Base-by-base conservation (phyloP, 176 grass and related monocot species). In the Musa beccarii region DNA sequence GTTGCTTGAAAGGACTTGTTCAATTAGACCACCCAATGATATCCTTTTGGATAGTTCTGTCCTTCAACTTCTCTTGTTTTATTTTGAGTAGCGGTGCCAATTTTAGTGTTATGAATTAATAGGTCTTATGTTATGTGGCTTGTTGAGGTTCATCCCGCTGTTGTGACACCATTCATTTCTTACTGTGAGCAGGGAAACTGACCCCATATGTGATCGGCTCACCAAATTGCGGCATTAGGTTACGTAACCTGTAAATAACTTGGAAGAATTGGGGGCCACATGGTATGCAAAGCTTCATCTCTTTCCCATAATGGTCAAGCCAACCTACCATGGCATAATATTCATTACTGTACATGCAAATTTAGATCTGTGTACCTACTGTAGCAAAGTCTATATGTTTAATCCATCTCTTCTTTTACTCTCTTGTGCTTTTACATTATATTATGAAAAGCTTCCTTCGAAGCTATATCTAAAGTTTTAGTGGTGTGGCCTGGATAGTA, bases 341-440 rank as follows among this genome's bases (percentile, higher is more conserved):
- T 64, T 49, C 26, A 78, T 26, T 78, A 54, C 29, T 68, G 76
- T 68, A 55, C 76, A 68, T 78, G 34, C 43, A 68, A 78, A 68
- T n/a, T 68, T 68, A 8, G 43, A 54, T 78, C 63, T 61, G 54
- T 68, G 76, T 29, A 78, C 28, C 22, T 14, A 51, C 9, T 55
- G 34, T 51, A 56, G 22, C 63, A 78, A 78, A 68, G 20, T 43
- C 56, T 59, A 23, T 76, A 52, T 51, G 10, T 21, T 64, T 8
- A 29, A 76, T 51, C 16, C 20, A 51, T 64, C 28, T 56, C 54
- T 76, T 49, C 57, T 52, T 49, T 21, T 49, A 34, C 23, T 57
- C 56, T 26, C 23, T 5, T 20, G 4, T 10, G 8, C 52, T 51
- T 64, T 51, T 63, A 43, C 34, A 43, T 43, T 43, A 43, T 43